phyloP scores from a whole-genome alignment of 352 stramenopile species.

The Phytophthora parvispora region DNA sequence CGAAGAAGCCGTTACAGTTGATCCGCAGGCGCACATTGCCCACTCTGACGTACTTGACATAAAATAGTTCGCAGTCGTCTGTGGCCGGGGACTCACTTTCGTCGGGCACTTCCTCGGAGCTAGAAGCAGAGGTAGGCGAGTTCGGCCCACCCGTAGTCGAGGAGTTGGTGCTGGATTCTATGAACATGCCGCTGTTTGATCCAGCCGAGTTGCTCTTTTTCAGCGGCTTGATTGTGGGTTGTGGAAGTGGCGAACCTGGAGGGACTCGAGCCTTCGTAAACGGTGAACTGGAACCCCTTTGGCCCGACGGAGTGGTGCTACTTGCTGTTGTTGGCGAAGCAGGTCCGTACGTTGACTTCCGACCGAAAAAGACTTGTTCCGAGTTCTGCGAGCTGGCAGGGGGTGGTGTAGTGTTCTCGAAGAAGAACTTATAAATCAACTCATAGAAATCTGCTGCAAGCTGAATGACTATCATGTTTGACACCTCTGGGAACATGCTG shows the following conservation, averaged over 20 bases:
- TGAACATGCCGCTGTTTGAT: conserved; percentile 16
- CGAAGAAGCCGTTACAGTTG: conserved; percentile 90
- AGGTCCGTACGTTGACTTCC: conserved; percentile 35
- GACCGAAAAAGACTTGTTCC: conserved; percentile 72
- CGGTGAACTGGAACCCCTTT: conserved; percentile 27
- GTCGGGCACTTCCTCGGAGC: conserved; percentile 36
- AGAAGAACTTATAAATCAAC: conserved; percentile 90
- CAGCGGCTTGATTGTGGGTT: conserved; percentile 14
- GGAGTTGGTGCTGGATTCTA: conserved; percentile 19
- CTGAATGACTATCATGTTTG: conserved; percentile 89
- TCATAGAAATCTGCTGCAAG: conserved; percentile 87
- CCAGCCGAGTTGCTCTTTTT: conserved; percentile 28
- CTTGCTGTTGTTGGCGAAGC: conserved; percentile 18
- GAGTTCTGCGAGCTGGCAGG: conserved; percentile 43
- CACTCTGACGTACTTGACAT: conserved; percentile 89
- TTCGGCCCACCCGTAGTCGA: conserved; percentile 8
- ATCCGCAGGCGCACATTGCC: conserved; percentile 84
- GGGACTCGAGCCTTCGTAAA: conserved; percentile 24
- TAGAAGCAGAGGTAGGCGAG: conserved; percentile 18
- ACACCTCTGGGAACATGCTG: conserved; percentile 85
- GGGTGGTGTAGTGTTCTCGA: conserved; percentile 52
- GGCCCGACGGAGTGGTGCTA: conserved; percentile 1
- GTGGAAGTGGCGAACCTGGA: conserved; percentile 8
- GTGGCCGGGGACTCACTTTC: conserved; percentile 57
- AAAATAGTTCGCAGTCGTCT: conserved; percentile 82